Conservation (phyloP, 164 flowering plant species). For the Stephania japonica region DNA sequence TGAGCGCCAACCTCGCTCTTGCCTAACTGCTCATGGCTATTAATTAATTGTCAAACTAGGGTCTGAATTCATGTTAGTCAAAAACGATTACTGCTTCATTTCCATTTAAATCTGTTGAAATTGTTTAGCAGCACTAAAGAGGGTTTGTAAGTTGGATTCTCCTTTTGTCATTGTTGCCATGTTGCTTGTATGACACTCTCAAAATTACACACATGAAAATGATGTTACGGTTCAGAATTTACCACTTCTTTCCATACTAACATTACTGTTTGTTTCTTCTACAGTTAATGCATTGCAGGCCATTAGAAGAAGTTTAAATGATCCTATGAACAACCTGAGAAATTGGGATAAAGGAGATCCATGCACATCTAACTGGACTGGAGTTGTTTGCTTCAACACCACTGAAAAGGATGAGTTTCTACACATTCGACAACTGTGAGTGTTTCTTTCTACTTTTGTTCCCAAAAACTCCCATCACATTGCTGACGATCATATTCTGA, state of each 20-base stretch:
- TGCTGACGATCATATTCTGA: background rate
- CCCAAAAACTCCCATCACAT: background rate
- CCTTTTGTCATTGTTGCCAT: background rate
- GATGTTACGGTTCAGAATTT: background rate
- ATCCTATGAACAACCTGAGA: conserved; percentile 39
- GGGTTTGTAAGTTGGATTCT: background rate
- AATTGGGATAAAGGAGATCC: conserved; percentile 76
- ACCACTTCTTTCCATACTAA: background rate
- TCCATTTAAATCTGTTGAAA: background rate
- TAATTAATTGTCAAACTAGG: too few relatives aligned
- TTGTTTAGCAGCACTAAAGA: background rate
- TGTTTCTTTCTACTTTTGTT: background rate
- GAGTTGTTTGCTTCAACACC: conserved; percentile 58
- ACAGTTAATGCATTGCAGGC: conserved; percentile 55
- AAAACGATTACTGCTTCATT: too few relatives aligned
- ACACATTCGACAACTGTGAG: conserved; percentile 71
- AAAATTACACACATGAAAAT: background rate
- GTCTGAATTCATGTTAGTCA: too few relatives aligned
- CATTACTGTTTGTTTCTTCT: conserved; percentile 10
- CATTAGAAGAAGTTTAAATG: conserved; percentile 43
- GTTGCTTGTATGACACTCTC: background rate
- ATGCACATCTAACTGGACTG: conserved; percentile 73
- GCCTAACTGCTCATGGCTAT: too few relatives aligned
- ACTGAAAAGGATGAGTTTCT: conserved; percentile 53
- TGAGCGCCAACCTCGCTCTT: too few relatives aligned